Evolutionary conservation across 495 filamentous ascomycete genomes (phyloP), one percentile per base, ranked within the genome.

Genomic region (Penicillium salamii): DNA sequence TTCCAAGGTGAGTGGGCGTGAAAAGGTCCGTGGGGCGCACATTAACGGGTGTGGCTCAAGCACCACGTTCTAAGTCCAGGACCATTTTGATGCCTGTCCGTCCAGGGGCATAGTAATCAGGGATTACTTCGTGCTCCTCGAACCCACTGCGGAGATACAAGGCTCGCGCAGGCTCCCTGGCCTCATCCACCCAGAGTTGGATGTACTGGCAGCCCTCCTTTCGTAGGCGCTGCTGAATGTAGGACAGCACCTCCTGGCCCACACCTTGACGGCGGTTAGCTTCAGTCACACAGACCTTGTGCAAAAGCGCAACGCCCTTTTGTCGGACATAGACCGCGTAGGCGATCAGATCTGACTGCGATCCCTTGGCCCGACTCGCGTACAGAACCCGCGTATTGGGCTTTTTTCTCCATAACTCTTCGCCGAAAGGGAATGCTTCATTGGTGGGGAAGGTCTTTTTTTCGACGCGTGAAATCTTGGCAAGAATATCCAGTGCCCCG

Each of bases 101-200:
- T 36, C 79, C 78, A 58, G 68, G 67, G 33, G 74, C 77, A 58
- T 85, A 84, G 60, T 85, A 84, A 53, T 82, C 70, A 44, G 67
- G 56, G 43, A 81, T 71, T 44, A 67, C 62, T 42, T 79, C 76
- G 7, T 62, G 67, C 62, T 80, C 72, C 50, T 75, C 57, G 57
- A 83, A 85, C 42, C 74, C 79, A 59, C 57, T 67, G 6, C 65
- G 61, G 9, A 47, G 23, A 66, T 84, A 85, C 45, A 85, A 46
- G 36, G 59, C 60, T 41, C 76, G 65, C 5, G 81, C 78, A 46
- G 74, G 62, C 20, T 66, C 59, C 53, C 78, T 75, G 34, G 54
- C 68, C 65, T 76, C 70, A 55, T 85, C 82, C 20, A 83, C 82
- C 82, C 81, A 85, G 40, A 84, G 62, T 42, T 83, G 75, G 32